Percentiles rank a stretch among this genome's conserved stretches.
phyloP scores from a whole-genome alignment of 805 yeast species.

The Candida suzukii region DNA sequence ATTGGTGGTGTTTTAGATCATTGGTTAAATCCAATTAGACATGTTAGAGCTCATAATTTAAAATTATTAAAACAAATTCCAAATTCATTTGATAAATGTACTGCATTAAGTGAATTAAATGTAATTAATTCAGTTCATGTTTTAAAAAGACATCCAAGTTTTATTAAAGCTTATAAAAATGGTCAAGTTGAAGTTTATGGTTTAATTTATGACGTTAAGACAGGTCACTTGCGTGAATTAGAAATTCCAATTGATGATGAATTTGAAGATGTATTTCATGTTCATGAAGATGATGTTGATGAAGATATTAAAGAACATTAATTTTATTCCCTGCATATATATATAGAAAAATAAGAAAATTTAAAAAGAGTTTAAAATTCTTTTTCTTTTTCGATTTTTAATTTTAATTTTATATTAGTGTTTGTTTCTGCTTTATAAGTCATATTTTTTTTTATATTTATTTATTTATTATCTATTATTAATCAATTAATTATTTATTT shows the following conservation, averaged over 20 bases:
- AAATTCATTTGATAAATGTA: constrained; percentile 48
- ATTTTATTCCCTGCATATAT: too few species aligned
- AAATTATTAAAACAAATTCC: constrained; percentile 39
- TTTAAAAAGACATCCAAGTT: constrained; percentile 58
- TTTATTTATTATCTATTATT: neutral
- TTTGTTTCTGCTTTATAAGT: too few species aligned
- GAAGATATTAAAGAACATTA: constrained; percentile 11
- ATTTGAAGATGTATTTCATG: constrained; percentile 9
- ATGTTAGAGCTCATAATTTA: constrained; percentile 56
- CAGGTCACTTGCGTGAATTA: constrained; percentile 49
- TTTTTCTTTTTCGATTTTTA: too few species aligned
- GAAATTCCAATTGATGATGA: constrained; percentile 18
- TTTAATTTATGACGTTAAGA: constrained; percentile 72
- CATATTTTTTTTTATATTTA: too few species aligned
- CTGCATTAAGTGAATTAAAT: constrained; percentile 66
- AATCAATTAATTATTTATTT: neutral
- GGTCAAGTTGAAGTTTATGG: constrained; percentile 76
- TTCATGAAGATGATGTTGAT: constrained; percentile 11
- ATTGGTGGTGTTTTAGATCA: constrained; percentile 66
- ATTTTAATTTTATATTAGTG: too few species aligned
- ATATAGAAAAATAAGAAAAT: neutral
- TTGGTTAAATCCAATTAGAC: constrained; percentile 65
- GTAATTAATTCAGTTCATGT: constrained; percentile 66
- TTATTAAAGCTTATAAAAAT: constrained; percentile 53
- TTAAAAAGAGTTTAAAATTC: too few species aligned